phyloP scores from a whole-genome alignment of 352 stramenopile genomes.

The Pythium phragmitis region DNA sequence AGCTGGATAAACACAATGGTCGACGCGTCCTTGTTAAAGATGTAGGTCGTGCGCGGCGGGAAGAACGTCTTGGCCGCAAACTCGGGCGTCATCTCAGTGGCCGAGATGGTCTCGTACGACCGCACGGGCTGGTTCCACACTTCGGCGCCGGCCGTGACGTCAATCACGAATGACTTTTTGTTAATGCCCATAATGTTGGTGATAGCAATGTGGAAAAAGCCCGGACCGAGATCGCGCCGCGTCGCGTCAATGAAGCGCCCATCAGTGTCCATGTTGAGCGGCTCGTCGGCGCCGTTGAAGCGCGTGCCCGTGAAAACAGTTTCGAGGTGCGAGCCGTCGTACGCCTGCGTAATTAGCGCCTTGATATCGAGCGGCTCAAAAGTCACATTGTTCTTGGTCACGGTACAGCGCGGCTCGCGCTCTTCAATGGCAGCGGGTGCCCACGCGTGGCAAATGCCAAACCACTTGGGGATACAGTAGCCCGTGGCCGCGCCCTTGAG shows the following conservation, averaged over 20 bases:
- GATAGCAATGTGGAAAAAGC: conserved; percentile 24
- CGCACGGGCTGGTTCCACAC: conserved; percentile 66
- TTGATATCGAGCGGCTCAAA: conserved; percentile 30
- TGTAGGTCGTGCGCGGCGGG: conserved; percentile 28
- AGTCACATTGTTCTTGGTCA: conserved; percentile 40
- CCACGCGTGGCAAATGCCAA: conserved; percentile 21
- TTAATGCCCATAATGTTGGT: conserved; percentile 47
- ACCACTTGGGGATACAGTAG: conserved; percentile 12
- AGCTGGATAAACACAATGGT: conserved; percentile 42
- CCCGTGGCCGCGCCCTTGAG: background rate
- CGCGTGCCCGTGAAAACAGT: conserved; percentile 44
- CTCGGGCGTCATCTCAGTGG: conserved; percentile 33
- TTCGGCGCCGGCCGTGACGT: conserved; percentile 31
- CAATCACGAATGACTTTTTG: conserved; percentile 36
- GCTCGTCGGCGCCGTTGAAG: conserved; percentile 27
- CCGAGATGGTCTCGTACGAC: conserved; percentile 36
- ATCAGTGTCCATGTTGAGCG: conserved; percentile 34
- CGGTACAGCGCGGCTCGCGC: conserved; percentile 4
- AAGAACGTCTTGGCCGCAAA: conserved; percentile 24
- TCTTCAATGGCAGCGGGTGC: conserved; percentile 13
- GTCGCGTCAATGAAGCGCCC: conserved; percentile 38
- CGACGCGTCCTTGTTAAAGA: conserved; percentile 28
- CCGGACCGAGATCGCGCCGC: conserved; percentile 47
- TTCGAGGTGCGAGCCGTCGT: conserved; percentile 27
- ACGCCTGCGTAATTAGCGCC: conserved; percentile 22